Base-by-base conservation (phyloP, 257 asterid genomes). In the Solanum tarapatanum region DNA sequence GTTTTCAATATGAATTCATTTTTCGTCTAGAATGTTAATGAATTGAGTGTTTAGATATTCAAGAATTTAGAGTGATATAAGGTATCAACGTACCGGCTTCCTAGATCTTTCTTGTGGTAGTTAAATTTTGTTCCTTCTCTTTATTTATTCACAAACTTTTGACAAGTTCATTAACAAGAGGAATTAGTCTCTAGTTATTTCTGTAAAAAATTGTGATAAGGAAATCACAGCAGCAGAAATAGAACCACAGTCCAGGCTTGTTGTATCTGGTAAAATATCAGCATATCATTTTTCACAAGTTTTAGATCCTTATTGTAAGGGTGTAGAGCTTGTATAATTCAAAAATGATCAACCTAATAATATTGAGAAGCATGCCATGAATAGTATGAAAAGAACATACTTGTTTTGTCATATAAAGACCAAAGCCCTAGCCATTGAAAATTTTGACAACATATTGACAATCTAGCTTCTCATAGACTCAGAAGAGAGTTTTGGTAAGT, bases 391-490 rank as follows among this genome's bases (percentile, higher is more conserved):
- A 84, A 92, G 91, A 55, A 37, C 85, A 62, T 5, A 94, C 84
- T 93, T 85, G 60, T 64, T 94, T 89, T 94, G 98, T 87, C 94
- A 92, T 43, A 92, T 94, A 89, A 97, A 94, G 89, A 94, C 93
- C 23, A 92, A 94, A 90, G 94, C 93, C 86, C 90, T 97, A 91
- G 96, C 98, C 72, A 98, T 98, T 14, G 98, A 97, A 89, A 94
- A 95, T 93, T 93, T 95, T 85, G 98, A 97, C 86, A 96, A 94
- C 88, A 93, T 95, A 98, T 94, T 98, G 99, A 83, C 96, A 14
- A 85, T 88, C 93, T 82, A 80, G 85, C 72, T 21, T 88, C 82
- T 85, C 90, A 87, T 91, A 91, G 89, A 82, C 74, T 60, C 17
- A 87, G 86, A 45, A 89, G 5, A 75, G 73, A 91, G 88, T 91